Conservation (phyloP, 2,329 filamentous ascomycete species). For the Sarocladiaceae sp. region DNA sequence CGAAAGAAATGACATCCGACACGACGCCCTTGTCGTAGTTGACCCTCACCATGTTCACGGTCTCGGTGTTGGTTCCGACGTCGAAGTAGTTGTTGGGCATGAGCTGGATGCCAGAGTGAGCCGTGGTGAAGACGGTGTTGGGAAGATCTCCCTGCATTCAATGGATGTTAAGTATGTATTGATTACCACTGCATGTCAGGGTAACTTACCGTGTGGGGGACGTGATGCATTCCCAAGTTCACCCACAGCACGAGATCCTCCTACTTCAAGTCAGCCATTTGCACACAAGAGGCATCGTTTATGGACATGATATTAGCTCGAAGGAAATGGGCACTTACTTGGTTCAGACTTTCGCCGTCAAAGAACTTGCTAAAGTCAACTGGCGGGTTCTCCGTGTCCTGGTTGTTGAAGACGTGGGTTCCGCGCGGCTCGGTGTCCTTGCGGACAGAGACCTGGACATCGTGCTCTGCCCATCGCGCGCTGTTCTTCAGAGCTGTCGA, state of each 20-base stretch:
- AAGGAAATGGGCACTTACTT: slow-evolving; percentile 26
- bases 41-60: slow-evolving; percentile 27
- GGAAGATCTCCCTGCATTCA: slow-evolving; percentile 35
- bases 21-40: slow-evolving; percentile 27
- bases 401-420: slow-evolving; percentile 31
- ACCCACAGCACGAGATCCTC: slow-evolving; percentile 24
- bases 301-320: neutral
- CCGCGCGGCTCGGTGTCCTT: slow-evolving; percentile 37
- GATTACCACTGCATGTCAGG: too few species aligned
- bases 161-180: too few species aligned
- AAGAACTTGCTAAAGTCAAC: slow-evolving; percentile 41
- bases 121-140: slow-evolving; percentile 39
- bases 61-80: slow-evolving; percentile 18
- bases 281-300: neutral
- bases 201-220: slow-evolving; percentile 14
- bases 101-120: slow-evolving; percentile 31
- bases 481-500: slow-evolving; percentile 34
- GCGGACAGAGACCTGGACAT: slow-evolving; percentile 38
- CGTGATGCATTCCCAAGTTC: slow-evolving; percentile 44
- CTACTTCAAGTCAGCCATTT: neutral
- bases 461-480: slow-evolving; percentile 33
- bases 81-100: slow-evolving; percentile 35
- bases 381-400: slow-evolving; percentile 32
- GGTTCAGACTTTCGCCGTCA: slow-evolving; percentile 28
- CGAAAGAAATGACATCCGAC: slow-evolving; percentile 18